phyloP scores from a whole-genome alignment of 495 filamentous ascomycete species.

The Xylaria flabelliformis region DNA sequence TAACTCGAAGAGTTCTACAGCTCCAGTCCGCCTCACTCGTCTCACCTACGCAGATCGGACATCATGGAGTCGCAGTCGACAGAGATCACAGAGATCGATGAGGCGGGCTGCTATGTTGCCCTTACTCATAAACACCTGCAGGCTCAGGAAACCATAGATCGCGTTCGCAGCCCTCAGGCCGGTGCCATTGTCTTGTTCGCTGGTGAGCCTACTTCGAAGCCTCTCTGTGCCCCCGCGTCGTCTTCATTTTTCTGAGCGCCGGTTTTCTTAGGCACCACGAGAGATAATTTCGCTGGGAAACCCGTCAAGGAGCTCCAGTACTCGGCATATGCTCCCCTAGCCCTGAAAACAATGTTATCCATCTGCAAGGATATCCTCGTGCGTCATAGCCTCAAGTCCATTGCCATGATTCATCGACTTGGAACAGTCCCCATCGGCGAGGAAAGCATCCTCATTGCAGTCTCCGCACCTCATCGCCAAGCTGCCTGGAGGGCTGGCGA shows the following conservation, averaged over 20 bases:
- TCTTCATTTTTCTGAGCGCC: conserved; percentile 26
- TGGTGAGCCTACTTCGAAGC: conserved; percentile 50
- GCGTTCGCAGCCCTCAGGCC: conserved; percentile 77
- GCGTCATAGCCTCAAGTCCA: conserved; percentile 68
- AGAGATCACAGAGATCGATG: conserved; percentile 41
- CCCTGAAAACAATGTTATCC: conserved; percentile 72
- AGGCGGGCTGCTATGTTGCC: conserved; percentile 59
- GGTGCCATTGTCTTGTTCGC: conserved; percentile 91
- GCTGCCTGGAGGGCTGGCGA: conserved; percentile 90
- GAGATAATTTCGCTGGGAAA: conserved; percentile 78
- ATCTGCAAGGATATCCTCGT: conserved; percentile 67
- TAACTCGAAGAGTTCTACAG: background rate
- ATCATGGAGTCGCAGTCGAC: conserved; percentile 29
- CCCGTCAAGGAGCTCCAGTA: conserved; percentile 81
- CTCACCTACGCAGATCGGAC: background rate
- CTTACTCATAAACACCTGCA: conserved; percentile 71
- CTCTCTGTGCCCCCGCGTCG: conserved; percentile 1
- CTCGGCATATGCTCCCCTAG: conserved; percentile 77
- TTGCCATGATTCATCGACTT: conserved; percentile 86
- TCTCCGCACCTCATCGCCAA: conserved; percentile 83
- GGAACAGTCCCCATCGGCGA: conserved; percentile 86
- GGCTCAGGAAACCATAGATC: conserved; percentile 63
- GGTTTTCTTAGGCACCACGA: conserved; percentile 73
- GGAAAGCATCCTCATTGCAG: conserved; percentile 90
- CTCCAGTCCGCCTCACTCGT: no score